Percentiles rank a stretch among this genome's conserved stretches.
These are phyloP conservation scores for Raddia distichophylla DNA, from an alignment of 176 grass and related monocot species.

Conservation along the genomic window DNA sequence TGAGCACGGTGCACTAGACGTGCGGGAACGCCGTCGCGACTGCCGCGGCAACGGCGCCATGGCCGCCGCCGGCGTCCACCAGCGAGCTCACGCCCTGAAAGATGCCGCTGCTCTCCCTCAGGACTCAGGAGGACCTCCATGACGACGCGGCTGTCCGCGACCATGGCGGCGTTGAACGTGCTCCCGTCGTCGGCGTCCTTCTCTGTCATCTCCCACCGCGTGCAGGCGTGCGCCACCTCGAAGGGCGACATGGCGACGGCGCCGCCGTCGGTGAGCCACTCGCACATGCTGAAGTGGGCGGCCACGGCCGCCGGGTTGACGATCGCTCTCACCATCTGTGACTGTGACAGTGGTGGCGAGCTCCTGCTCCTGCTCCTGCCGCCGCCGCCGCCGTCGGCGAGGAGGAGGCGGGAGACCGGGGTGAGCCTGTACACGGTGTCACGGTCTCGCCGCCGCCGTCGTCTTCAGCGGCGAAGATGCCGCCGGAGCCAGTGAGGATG, in stretches of 20 bases:
- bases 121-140: conserved; percentile 9
- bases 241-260: not conserved
- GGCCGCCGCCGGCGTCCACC: conserved; percentile 51
- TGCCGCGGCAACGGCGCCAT: not conserved
- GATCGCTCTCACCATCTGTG: not conserved
- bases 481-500: not conserved
- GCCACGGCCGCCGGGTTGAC: not conserved
- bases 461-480: not conserved
- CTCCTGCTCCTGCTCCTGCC: not conserved
- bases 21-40: conserved; percentile 14
- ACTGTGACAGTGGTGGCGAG: not conserved
- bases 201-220: not conserved
- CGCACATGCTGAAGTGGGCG: not conserved
- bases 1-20: not conserved
- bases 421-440: not conserved
- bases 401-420: not conserved
- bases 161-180: conserved; percentile 37
- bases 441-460: not conserved
- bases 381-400: not conserved
- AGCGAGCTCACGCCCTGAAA: conserved; percentile 37
- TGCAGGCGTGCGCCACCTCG: not conserved
- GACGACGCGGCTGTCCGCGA: conserved; percentile 24
- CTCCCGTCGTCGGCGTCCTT: not conserved
- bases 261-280: conserved; percentile 23
- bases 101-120: not conserved